These are phyloP conservation scores for Marasmius fiardii DNA, from an alignment of 1,284 basidiomycete genomes.

Conservation along the genomic window DNA sequence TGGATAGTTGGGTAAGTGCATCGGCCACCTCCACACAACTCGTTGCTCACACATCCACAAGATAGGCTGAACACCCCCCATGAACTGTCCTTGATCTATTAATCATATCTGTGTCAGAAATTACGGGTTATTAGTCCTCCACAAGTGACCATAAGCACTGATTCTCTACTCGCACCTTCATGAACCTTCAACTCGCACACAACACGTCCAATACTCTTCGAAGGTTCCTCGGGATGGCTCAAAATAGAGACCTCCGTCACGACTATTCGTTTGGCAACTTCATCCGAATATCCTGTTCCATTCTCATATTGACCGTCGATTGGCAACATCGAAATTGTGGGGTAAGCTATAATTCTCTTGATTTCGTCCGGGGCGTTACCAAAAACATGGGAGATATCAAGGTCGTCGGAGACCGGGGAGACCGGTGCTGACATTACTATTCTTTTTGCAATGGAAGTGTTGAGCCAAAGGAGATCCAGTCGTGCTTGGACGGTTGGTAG, in stretches of 20 bases:
- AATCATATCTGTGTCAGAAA: constrained; percentile 40
- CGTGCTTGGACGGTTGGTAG: too few species aligned
- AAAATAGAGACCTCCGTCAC: constrained; percentile 38
- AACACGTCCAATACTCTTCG: constrained; percentile 36
- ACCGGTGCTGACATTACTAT: too few species aligned
- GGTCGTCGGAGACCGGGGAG: not conserved
- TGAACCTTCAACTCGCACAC: constrained; percentile 38
- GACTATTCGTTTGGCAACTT: constrained; percentile 13
- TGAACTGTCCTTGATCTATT: constrained; percentile 37
- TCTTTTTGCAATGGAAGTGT: too few species aligned
- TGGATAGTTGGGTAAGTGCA: not conserved
- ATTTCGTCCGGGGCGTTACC: constrained; percentile 8
- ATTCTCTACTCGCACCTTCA: constrained; percentile 30
- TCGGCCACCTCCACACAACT: not conserved
- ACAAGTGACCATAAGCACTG: not conserved
- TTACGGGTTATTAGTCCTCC: too few species aligned
- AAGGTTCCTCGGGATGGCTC: constrained; percentile 32
- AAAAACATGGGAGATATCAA: constrained; percentile 4
- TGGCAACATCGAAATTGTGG: not conserved
- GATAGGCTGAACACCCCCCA: constrained; percentile 41
- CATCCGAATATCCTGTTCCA: constrained; percentile 2
- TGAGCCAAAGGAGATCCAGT: too few species aligned
- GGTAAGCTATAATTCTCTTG: constrained; percentile 3
- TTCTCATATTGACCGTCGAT: not conserved
- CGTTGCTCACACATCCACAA: constrained; percentile 43